These are phyloP conservation scores for Citrullus mucosospermus DNA, from an alignment of 306 rosid species.

Conservation along the genomic window DNA sequence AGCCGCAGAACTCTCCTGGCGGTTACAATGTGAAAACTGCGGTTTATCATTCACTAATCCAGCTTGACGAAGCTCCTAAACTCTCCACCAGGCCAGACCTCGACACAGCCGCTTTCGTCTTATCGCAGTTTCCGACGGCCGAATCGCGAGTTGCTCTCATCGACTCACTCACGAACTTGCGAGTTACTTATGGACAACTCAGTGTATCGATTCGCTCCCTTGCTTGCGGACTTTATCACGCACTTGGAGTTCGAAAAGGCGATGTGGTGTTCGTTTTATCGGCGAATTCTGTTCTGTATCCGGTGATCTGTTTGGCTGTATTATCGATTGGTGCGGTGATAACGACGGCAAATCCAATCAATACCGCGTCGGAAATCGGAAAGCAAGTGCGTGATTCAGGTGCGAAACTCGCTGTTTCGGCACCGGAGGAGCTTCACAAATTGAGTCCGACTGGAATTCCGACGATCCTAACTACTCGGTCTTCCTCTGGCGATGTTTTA, in stretches of 20 bases:
- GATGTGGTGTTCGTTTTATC: conserved; percentile 64
- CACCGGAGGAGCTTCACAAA: conserved; percentile 61
- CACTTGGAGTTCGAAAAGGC: conserved; percentile 53
- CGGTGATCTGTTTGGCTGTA: conserved; percentile 60
- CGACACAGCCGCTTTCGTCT: conserved; percentile 43
- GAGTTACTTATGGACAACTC: conserved; percentile 48
- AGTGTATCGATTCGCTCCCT: conserved; percentile 39
- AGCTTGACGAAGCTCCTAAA: conserved; percentile 19
- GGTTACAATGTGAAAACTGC: conserved; percentile 49
- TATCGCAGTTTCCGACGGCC: conserved; percentile 66
- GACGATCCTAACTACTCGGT: conserved; percentile 28
- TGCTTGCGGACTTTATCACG: conserved; percentile 53
- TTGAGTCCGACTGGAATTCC: conserved; percentile 47
- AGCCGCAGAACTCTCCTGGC: conserved; percentile 3
- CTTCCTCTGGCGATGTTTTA: conserved; percentile 13
- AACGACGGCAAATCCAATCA: conserved; percentile 67
- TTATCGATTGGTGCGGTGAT: conserved; percentile 60
- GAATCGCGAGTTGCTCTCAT: conserved; percentile 49
- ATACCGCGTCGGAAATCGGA: conserved; percentile 48
- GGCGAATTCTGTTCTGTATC: conserved; percentile 53
- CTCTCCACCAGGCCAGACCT: conserved; percentile 39
- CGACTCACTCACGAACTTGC: conserved; percentile 31
- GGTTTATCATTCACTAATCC: conserved; percentile 38
- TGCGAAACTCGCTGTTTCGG: conserved; percentile 55
- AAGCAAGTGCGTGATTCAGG: conserved; percentile 65